These are phyloP conservation scores for Neofusicoccum kwambonambiense DNA, from an alignment of 2,329 filamentous ascomycete species.

Conservation along the genomic window DNA sequence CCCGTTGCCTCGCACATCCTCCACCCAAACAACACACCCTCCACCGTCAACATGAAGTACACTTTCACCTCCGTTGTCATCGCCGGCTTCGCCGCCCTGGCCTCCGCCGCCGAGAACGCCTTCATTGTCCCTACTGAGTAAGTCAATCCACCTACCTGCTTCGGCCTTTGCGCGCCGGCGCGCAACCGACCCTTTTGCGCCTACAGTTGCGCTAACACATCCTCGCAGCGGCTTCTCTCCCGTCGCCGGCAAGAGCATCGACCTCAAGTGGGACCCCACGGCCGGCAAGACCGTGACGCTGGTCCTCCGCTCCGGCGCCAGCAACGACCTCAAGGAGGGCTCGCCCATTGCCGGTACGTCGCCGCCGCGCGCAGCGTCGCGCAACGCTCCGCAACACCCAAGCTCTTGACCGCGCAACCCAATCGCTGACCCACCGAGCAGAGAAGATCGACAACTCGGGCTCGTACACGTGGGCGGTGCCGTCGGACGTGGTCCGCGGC, in stretches of 20 bases:
- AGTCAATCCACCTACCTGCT: neutral
- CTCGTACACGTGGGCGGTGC: slow-evolving; percentile 49
- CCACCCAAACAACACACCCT: neutral
- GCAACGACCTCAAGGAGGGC: slow-evolving; percentile 42
- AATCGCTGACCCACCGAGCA: slow-evolving; percentile 25
- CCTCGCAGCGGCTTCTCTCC: slow-evolving; percentile 44
- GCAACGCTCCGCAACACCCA: too few relatives aligned
- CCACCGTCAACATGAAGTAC: slow-evolving; percentile 41
- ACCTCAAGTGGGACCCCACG: slow-evolving; percentile 51
- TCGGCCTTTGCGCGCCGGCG: too few relatives aligned
- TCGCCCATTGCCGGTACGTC: slow-evolving; percentile 41
- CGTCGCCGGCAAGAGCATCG: slow-evolving; percentile 46
- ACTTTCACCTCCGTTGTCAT: slow-evolving; percentile 42
- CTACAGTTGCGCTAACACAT: neutral
- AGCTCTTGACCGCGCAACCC: too few relatives aligned
- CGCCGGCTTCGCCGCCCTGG: slow-evolving; percentile 45
- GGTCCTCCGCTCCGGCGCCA: slow-evolving; percentile 43
- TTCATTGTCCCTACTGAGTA: slow-evolving; percentile 39
- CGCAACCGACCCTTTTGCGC: too few relatives aligned
- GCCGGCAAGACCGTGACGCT: slow-evolving; percentile 53
- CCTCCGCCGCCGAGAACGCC: slow-evolving; percentile 45
- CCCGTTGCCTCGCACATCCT: neutral
- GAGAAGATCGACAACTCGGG: slow-evolving; percentile 50
- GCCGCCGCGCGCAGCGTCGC: too few relatives aligned
- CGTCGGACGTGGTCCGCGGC: slow-evolving; percentile 40